Conservation (phyloP, 352 stramenopile species). For the Phytophthora pluvialis region DNA sequence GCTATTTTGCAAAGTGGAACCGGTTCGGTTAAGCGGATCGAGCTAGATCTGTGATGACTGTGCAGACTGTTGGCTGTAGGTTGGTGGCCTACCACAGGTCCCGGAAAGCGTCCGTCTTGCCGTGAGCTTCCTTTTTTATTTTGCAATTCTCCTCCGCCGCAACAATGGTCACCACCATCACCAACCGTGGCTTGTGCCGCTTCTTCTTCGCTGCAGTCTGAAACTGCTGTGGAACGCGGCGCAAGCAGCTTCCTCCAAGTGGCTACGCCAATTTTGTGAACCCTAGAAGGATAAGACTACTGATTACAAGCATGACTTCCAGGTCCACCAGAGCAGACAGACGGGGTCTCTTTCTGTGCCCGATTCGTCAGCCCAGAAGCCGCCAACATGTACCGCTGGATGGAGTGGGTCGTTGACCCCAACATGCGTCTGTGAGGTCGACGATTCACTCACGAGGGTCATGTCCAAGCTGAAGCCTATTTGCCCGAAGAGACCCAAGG, state of each 20-base stretch:
- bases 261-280: conserved; percentile 8
- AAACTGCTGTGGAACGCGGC: not conserved
- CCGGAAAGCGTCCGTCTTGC: too few species aligned
- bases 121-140: too few species aligned
- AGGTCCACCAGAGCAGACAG: conserved; percentile 7
- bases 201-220: not conserved
- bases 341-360: not conserved
- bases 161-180: not conserved
- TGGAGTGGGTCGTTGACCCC: conserved; percentile 2
- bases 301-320: not conserved
- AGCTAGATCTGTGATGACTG: too few species aligned
- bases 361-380: not conserved
- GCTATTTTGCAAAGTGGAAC: too few species aligned
- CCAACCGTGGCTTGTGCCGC: not conserved
- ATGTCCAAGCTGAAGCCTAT: conserved; percentile 3
- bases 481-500: conserved; percentile 4
- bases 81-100: not conserved
- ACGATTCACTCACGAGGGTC: not conserved
- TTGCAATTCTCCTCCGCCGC: too few species aligned
- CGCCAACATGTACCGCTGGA: conserved; percentile 5
- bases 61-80: too few species aligned
- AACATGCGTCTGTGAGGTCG: conserved; percentile 8
- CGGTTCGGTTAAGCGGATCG: too few species aligned
- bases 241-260: conserved; percentile 1
- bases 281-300: not conserved